Evolutionary conservation across 306 rosid species (phyloP), one percentile per base, ranked within the genome.

Genomic region (Urtica urens): DNA sequence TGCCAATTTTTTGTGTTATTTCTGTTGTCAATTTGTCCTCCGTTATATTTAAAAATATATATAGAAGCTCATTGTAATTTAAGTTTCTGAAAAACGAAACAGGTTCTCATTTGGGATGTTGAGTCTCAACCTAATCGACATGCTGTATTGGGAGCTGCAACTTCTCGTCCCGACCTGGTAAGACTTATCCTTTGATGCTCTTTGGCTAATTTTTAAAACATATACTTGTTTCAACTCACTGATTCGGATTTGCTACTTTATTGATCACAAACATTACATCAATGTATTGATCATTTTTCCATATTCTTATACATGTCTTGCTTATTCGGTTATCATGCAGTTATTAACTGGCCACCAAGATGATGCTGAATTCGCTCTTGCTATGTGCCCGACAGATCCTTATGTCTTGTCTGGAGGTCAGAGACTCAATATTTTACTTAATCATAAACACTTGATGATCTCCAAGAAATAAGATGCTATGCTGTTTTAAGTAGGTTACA

Each of bases 341-440:
- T 60, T 85, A 49, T 59, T 90, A 64, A 85, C 94, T n/a, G 99
- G 99, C 48, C 99, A 90, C 66, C 79, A 82, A 75, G 95, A 90
- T 57, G 77, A 90, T 90, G 99, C 99, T 9, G 99, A 90, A 66
- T 90, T 90, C 56, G 99, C 99, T 63, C 99, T 90, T 75, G 93
- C 94, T 30, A 90, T 90, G 99, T 90, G 99, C 81, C 94, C 92
- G 20, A 81, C 79, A 30, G 96, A 90, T 55, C 95, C 99, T 48
- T 85, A 72, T 64, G 99, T 85, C 50, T 83, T 90, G 27, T 90
- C 95, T 20, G 99, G 95, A 90, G 99, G 99, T 90, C 49, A 44
- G 51, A 50, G 30, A 43, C 34, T 42, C 49, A 48, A 37, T 12
- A 3, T 41, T 40, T 38, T n/a, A n/a, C n/a, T n/a, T n/a, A n/a